Evolutionary conservation across 495 filamentous ascomycete species (phyloP), one percentile per base, ranked within the genome.

Genomic region (Neurospora sp.): DNA sequence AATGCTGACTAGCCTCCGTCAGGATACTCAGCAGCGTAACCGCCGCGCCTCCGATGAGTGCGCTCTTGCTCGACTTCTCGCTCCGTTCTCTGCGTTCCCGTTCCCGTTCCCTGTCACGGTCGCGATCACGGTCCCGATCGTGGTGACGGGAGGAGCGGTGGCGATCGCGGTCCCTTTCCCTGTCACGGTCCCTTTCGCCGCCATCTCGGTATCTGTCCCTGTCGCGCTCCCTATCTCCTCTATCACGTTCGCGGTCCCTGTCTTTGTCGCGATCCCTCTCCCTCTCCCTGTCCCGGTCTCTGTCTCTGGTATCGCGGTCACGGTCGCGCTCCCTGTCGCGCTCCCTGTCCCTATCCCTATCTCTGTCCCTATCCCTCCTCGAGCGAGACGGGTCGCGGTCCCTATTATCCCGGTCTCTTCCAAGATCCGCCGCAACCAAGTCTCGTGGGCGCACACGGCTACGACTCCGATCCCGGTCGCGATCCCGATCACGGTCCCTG

Each of bases 21-120:
- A 88, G 70, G 20, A 87, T 84, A 73, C 83, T 84, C 69, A 88
- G 68, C 76, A 88, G 78, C 18, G 83, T 85, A 9, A 81, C 85
- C 1, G 86, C 85, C 3, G 86, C 85, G 2, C 86, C 84, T 20
- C 87, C 85, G 14, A 88, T 82, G 40, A 82, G 77, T 12, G 83
- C 77, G 73, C 79, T 84, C 6, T 76, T 74, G 8, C 71, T 47
- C 31, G 76, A 74, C 40, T 80, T 81, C 1, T 79, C 77, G 39
- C 76, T 72, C 6, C 74, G 70, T 53, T 79, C 77, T n/a, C 74
- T 53, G 22, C 72, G 39, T 41, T 76, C 81, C 31, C 75, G 59
- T 38, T 78, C 31, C 31, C 31, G 42, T 5, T 78, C 75, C 5
- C 74, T 70, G 20, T 81, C 76, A 10, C 77, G 70, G 1, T 80